Percentiles rank a stretch among this genome's conserved stretches.
Conservation (phyloP, 495 filamentous ascomycete species). For the Hypoxylon intermedium region DNA sequence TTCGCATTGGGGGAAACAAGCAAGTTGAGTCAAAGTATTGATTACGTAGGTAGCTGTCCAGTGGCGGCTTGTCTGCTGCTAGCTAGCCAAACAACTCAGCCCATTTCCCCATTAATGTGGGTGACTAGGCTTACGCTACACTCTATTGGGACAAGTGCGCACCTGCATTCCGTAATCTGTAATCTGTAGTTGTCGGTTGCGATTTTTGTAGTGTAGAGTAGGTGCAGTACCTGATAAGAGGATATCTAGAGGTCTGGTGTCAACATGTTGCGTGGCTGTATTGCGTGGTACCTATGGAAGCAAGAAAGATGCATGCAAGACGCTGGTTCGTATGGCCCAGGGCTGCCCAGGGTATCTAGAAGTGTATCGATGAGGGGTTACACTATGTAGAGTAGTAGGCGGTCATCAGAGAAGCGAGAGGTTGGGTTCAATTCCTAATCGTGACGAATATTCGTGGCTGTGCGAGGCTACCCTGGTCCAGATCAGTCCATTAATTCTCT, state of each 20-base stretch:
- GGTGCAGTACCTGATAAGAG: conserved; percentile 14
- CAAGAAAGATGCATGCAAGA: no score
- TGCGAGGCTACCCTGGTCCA: background rate
- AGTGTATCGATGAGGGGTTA: background rate
- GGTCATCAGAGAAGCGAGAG: no score
- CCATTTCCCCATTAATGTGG: background rate
- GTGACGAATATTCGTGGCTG: conserved; percentile 1
- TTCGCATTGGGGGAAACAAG: background rate
- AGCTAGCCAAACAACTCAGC: background rate
- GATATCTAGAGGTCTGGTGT: no score
- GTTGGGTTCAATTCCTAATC: background rate
- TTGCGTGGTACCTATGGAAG: no score
- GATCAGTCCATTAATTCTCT: no score
- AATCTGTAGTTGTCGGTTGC: background rate
- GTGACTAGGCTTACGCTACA: background rate
- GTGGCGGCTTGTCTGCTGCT: background rate
- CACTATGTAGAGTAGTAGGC: no score
- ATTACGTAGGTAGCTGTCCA: no score
- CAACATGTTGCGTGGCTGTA: background rate
- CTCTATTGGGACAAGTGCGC: background rate
- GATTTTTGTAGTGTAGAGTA: conserved; percentile 16
- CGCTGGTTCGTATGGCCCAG: no score
- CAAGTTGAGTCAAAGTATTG: no score
- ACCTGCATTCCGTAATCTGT: no score
- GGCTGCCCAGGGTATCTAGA: no score